Conservation (phyloP, 208 protist genomes). For the Acanthamoeba royreba region DNA sequence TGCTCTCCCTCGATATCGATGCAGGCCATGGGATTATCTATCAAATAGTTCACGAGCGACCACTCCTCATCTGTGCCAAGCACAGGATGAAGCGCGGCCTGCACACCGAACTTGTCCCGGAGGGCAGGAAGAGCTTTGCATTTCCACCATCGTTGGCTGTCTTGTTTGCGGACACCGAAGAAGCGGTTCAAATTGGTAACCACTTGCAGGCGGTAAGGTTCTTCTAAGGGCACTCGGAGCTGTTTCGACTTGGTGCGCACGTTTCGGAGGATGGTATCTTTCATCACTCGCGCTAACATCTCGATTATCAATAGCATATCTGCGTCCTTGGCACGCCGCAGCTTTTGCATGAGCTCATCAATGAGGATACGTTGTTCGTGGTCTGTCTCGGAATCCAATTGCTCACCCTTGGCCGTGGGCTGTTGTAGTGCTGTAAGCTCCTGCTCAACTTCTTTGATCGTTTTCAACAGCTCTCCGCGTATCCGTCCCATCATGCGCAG, state of each 20-base stretch:
- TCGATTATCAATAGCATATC: not conserved
- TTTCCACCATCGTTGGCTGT: not conserved
- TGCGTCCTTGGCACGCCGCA: not conserved
- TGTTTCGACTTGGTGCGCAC: not conserved
- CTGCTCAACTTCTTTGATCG: not conserved
- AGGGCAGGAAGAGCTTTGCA: not conserved
- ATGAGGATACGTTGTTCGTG: too few relatives aligned
- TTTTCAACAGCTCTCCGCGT: not conserved
- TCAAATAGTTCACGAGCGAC: not conserved
- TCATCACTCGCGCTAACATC: not conserved
- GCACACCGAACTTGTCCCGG: not conserved
- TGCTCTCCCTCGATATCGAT: not conserved
- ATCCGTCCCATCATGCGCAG: not conserved
- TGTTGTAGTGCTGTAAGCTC: not conserved
- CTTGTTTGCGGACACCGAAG: not conserved
- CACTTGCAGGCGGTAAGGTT: conserved; percentile 53
- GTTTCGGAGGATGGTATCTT: not conserved
- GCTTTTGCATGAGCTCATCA: too few relatives aligned
- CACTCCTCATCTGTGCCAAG: not conserved
- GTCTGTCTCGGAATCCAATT: not conserved
- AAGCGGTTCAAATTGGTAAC: conserved; percentile 55
- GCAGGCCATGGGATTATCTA: not conserved
- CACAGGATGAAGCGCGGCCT: not conserved
- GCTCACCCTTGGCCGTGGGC: not conserved
- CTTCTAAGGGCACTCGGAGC: conserved; percentile 58